Evolutionary conservation across 2,329 filamentous ascomycete genomes (phyloP).

Genomic region (Aspergillus vadensis): DNA sequence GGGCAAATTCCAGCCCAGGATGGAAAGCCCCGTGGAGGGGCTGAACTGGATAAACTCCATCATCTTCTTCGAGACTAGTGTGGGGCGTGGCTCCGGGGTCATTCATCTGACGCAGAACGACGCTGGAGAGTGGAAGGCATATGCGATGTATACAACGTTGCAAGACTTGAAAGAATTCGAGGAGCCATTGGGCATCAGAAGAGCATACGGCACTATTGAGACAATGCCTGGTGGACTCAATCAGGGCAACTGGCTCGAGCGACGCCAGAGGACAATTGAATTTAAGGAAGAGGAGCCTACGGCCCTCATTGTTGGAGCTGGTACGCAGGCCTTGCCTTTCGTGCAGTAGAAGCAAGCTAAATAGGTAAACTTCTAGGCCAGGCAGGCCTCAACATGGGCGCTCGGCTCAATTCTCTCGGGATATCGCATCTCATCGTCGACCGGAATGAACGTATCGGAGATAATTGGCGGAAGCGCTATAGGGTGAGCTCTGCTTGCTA

Average conservation of each 20-base stretch:
- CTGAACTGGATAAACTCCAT: constrained; percentile 42
- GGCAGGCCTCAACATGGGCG: constrained; percentile 45
- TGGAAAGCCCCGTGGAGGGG: constrained; percentile 32
- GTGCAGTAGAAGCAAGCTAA: not conserved
- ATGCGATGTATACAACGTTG: constrained; percentile 42
- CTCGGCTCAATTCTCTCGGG: constrained; percentile 44
- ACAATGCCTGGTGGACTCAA: constrained; percentile 35
- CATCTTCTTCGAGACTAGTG: constrained; percentile 43
- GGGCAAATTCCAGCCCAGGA: constrained; percentile 34
- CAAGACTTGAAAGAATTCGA: constrained; percentile 39
- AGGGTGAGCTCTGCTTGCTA: constrained; percentile 27
- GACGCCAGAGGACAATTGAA: constrained; percentile 33
- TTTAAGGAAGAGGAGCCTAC: constrained; percentile 41
- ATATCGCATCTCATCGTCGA: constrained; percentile 49
- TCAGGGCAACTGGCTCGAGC: constrained; percentile 42
- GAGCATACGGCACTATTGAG: constrained; percentile 39
- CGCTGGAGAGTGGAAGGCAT: constrained; percentile 40
- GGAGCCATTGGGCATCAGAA: constrained; percentile 35
- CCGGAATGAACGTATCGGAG: constrained; percentile 48
- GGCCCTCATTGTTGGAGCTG: constrained; percentile 46
- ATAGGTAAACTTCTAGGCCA: constrained; percentile 35
- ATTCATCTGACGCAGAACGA: constrained; percentile 37
- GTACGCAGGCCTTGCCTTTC: constrained; percentile 22
- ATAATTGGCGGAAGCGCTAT: constrained; percentile 56
- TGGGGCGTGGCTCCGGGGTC: constrained; percentile 40